Conservation (phyloP, 78 protist species). For the Dictyostelium capitatum region DNA sequence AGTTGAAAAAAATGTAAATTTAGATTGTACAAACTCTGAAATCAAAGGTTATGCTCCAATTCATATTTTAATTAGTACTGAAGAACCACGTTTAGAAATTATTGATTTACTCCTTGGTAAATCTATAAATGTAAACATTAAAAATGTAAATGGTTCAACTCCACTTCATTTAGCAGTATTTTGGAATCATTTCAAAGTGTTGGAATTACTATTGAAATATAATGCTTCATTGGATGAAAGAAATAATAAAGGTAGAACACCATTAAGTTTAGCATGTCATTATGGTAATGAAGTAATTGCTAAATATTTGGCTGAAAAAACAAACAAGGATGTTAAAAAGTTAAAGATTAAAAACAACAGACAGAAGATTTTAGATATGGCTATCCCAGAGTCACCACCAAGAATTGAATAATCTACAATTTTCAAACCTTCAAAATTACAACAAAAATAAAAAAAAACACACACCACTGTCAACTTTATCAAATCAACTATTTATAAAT, state of each 20-base stretch:
- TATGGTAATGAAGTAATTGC: constrained; percentile 77
- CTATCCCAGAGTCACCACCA: constrained; percentile 58
- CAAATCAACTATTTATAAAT: too few relatives aligned
- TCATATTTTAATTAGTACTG: constrained; percentile 57
- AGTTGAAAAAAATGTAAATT: constrained; percentile 34
- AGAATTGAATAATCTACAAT: too few relatives aligned
- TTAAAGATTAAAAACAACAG: constrained; percentile 70
- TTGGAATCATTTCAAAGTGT: constrained; percentile 77
- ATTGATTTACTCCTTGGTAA: constrained; percentile 53
- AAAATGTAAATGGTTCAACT: constrained; percentile 69
- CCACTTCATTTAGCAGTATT: constrained; percentile 73
- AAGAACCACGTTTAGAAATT: constrained; percentile 65
- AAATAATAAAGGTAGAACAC: constrained; percentile 78
- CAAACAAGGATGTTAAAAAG: constrained; percentile 26
- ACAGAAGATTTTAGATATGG: constrained; percentile 79
- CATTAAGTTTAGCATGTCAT: constrained; percentile 70
- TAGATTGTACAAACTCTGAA: constrained; percentile 55
- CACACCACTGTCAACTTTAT: too few relatives aligned
- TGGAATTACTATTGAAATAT: constrained; percentile 55
- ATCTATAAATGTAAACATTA: constrained; percentile 41
- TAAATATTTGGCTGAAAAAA: constrained; percentile 47
- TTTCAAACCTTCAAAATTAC: too few relatives aligned
- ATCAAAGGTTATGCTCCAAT: constrained; percentile 77
- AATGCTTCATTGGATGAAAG: constrained; percentile 45
- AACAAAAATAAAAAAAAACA: background rate